Base-by-base conservation (phyloP, 2,329 filamentous ascomycete species). In the Neocucurbitaria cava region DNA sequence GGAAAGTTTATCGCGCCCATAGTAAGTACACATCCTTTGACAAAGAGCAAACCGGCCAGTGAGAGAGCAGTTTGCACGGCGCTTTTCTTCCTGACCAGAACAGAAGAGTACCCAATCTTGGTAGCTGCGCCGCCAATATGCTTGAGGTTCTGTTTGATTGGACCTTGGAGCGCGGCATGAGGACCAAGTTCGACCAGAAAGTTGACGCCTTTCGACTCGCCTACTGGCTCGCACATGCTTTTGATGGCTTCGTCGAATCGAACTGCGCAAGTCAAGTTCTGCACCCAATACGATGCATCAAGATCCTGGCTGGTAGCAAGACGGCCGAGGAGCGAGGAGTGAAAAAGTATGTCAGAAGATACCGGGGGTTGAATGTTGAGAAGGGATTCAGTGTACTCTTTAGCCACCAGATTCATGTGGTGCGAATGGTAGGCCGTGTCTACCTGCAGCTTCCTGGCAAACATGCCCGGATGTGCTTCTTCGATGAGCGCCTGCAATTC, bases 401-500 rank as follows among this genome's bases (percentile, higher is more conserved):
- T 62, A 5, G 58, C 62, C 17, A 69, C 49, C 1, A 58, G 28
- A 13, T 61, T 46, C 66, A 70, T 68, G 36, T 66, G 64, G 45
- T 68, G 60, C 4, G 65, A 68, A 52, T 82, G 81, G 49, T 82
- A 83, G 0, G 80, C 81, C 6, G 65, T 75, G 17, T 80, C 76
- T 3, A 81, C 76, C 45, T 74, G 69, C 1, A 83, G 70, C 23
- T 66, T 59, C 2, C 79, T 69, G 1, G 65, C 69, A 52, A 81
- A 82, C 15, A 73, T 74, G 3, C 48, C 58, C 9, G 61, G 61
- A 11, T 72, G 59, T 31, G 74, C 65, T 7, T 75, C 70, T 20
- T 79, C 69, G 1, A 81, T 59, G 1, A 68, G 59, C 1, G 65
- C 52, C 15, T 72, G 67, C 1, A 75, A 59, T 44, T 76, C 69